Base-by-base conservation (phyloP, 768 basidiomycete genomes). In the Termitomyces sp. region DNA sequence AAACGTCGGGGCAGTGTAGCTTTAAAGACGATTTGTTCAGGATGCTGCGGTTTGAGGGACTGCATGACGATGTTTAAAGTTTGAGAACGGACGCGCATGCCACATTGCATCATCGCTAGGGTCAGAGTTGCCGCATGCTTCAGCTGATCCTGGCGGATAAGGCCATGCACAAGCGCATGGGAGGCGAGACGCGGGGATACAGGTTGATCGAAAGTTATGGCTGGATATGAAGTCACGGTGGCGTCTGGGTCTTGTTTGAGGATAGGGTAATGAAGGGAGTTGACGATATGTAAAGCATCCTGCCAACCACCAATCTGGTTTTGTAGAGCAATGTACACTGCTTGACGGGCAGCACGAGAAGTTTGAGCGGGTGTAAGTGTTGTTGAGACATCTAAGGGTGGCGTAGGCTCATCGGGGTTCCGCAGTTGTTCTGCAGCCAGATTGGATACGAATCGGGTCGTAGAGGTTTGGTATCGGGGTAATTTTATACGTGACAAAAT, bases 91-190 rank as follows among this genome's bases (percentile, higher is more conserved):
- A 91, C 62, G 16, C 65, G 72, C 13, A 86, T 77, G 6, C 86
- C 84, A 7, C 76, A 71, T 22, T 71, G 66, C 68, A 90, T 81
- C 77, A 91, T 77, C 24, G 74, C 64, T 3, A 80, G 70, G 0
- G 84, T 77, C 6, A 83, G 76, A 31, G 68, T 66, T 33, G 76
- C 74, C 0, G 87, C 88, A 49, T 81, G 77, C 54, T 75, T 36
- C 22, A 41, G 67, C 1, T 72, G 59, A 54, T 79, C 70, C 2
- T 85, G 81, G 52, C 86, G 84, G 22, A 91, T 66, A 41, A 90
- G 75, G 33, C 79, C 77, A 52, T 93, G 90, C 11, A 92, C 62
- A 42, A 92, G 75, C 30, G 77, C 73, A 63, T 92, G 89, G 0
- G 83, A 79, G 18, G 85, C 72, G 3, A 91, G 73, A 22, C 82